Evolutionary conservation across 495 filamentous ascomycete genomes (phyloP), one percentile per base, ranked within the genome.

Genomic region (Neurospora cerealis): DNA sequence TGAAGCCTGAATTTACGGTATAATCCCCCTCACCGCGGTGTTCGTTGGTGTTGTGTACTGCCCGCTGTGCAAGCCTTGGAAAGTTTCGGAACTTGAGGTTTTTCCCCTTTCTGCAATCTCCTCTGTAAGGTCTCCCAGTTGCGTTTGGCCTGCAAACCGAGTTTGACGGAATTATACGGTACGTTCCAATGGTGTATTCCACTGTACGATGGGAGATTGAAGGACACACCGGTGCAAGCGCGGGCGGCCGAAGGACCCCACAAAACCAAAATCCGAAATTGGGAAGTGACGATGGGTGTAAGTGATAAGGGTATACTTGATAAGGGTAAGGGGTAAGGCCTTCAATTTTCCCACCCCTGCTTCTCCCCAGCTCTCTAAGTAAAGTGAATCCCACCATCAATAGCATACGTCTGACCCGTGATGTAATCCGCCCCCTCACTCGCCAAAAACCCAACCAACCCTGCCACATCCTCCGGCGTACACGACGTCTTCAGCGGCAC

Each of bases 351-450:
- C 40, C 2, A n/a, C 19, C 19, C 19, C 42, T n/a, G 3, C 9
- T 21, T 10, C n/a, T 4, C 44, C 3, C 42, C n/a, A n/a, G 4
- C n/a, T 54, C 46, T 28, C 9, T 78, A 84, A 2, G 78, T 81
- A 39, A 86, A 87, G 21, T 88, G 73, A 69, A 90, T 86, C 0
- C 89, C 90, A 2, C 89, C 89, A 81, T 92, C 90, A 15, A 91
- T 84, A 15, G 91, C 71, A 71, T 87, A 81, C 17, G 88, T 91
- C 81, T 91, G 88, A 0, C 89, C 89, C 0, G 89, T 91, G 71
- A 91, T 80, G 75, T 87, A 90, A 71, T 90, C 85, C 69, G 84
- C 85, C 73, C 88, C 87, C 6, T 75, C 77, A 13, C 87, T 83
- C 2, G 85, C 86, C 75, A 92, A 74, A 74, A 87, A 92, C 41